Evolutionary conservation across 23 red algal species (phyloP), one percentile per base, ranked within the genome.

Genomic region (Cyanidiococcus yangmingshanensis): DNA sequence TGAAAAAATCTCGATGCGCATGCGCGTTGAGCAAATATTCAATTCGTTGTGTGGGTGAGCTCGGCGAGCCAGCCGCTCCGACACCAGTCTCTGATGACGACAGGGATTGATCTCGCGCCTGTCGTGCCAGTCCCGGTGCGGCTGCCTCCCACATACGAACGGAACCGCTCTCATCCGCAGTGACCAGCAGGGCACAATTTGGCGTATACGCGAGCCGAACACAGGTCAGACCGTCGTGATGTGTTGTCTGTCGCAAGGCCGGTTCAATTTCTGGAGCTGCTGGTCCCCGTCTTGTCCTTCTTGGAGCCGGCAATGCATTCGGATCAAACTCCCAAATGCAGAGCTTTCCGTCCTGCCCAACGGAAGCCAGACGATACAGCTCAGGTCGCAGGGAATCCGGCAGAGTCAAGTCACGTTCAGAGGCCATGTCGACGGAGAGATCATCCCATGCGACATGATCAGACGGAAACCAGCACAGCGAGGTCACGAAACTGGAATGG

Each of bases 281-380:
- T 2, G 32, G 63, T 32, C 63, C 63, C 3, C 63, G 63, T 35
- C 32, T 7, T 7, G n/a, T 35, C 63, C 32, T 71, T 7, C 63
- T 12, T 7, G 63, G n/a, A 12, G 63, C 3, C 63, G 63, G 80
- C 50, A 95, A 57, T 67, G 74, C 76, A 40, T 95, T 85, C 33
- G 88, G 39, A 37, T 71, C 80, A 76, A 95, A 87, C 50, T 96
- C 92, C 92, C 92, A 96, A 41, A 96, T 74, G 75, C 87, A 79
- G 26, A 96, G 76, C 59, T 90, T 90, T 1, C 87, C 82, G 75
- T 96, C 92, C 68, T 96, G 92, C 3, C 87, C 92, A 18, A 85
- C 92, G 40, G 68, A 76, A 21, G 77, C 87, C 58, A 96, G 29
- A 7, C 92, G 84, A 75, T 96, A 96, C 39, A 76, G 36, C 16